phyloP scores from a whole-genome alignment of 164 flowering plant species.

The Chloranthus sessilifolius region DNA sequence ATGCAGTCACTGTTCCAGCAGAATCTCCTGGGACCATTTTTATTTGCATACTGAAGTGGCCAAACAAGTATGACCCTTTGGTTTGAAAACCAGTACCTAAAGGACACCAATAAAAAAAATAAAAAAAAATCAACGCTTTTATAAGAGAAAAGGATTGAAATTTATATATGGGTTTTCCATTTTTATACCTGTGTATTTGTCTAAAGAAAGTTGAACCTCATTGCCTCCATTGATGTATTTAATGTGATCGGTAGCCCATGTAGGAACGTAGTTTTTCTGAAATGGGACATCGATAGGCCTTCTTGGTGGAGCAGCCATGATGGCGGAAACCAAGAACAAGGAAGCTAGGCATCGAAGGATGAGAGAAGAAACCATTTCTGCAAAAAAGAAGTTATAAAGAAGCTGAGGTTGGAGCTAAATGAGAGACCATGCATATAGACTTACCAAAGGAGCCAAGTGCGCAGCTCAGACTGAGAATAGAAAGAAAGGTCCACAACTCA shows the following conservation, averaged over 20 bases:
- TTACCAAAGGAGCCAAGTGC: background rate
- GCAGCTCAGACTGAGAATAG: slow-evolving; percentile 1
- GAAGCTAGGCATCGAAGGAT: slow-evolving; percentile 19
- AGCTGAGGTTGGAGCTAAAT: background rate
- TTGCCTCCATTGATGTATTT: slow-evolving; percentile 68
- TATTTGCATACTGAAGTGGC: slow-evolving; percentile 78
- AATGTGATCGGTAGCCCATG: slow-evolving; percentile 84
- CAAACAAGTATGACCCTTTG: slow-evolving; percentile 80
- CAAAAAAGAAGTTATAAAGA: slow-evolving; percentile 6
- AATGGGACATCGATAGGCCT: slow-evolving; percentile 58
- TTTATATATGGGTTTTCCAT: background rate
- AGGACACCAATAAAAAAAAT: background rate
- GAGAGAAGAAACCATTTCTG: slow-evolving; percentile 33
- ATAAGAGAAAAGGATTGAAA: background rate
- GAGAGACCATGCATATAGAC: background rate
- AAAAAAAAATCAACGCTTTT: background rate
- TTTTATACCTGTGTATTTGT: slow-evolving; percentile 58
- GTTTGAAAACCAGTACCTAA: slow-evolving; percentile 95
- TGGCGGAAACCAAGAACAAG: slow-evolving; percentile 23
- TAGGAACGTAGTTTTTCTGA: slow-evolving; percentile 56
- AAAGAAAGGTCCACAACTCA: background rate
- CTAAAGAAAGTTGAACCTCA: slow-evolving; percentile 56
- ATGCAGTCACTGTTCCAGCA: slow-evolving; percentile 89
- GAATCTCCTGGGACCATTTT: slow-evolving; percentile 85
- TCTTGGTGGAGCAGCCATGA: slow-evolving; percentile 33